Conservation (phyloP, 1,139 yeast genomes). For the Geotrichum citri-aurantii region DNA sequence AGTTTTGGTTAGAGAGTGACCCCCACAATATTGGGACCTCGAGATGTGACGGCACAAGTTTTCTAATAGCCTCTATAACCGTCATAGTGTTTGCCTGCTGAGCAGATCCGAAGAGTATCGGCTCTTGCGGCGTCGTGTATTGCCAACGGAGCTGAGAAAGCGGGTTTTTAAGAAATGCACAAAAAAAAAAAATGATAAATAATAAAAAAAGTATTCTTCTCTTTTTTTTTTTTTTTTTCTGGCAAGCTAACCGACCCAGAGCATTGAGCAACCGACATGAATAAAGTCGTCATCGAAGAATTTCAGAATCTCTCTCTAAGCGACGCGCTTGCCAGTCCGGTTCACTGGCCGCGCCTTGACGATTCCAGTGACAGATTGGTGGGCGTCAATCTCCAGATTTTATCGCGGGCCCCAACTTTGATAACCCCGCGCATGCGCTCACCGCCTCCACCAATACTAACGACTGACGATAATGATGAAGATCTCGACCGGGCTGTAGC, state of each 20-base stretch:
- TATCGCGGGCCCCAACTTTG: neutral
- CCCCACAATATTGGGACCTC: no score
- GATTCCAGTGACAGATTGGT: neutral
- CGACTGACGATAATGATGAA: neutral
- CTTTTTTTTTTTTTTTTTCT: neutral
- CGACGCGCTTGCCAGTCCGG: neutral
- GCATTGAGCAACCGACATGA: neutral
- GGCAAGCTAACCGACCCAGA: neutral
- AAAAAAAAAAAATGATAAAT: no score
- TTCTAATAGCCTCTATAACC: no score
- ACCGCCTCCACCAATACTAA: conserved; percentile 3
- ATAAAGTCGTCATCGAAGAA: neutral
- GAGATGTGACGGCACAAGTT: no score
- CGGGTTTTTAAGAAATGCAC: no score
- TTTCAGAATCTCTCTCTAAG: neutral
- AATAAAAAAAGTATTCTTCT: no score
- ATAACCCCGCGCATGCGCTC: conserved; percentile 2
- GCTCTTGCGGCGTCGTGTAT: no score
- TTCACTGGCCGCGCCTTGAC: neutral
- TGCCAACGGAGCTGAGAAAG: no score
- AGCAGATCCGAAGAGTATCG: no score
- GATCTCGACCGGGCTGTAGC: neutral
- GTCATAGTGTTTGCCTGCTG: no score
- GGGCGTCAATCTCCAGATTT: neutral
- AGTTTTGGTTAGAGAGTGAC: no score